Percentiles rank a stretch among this genome's conserved stretches.
phyloP scores from a whole-genome alignment of 75 land plant genomes.

The Larix kaempferi region DNA sequence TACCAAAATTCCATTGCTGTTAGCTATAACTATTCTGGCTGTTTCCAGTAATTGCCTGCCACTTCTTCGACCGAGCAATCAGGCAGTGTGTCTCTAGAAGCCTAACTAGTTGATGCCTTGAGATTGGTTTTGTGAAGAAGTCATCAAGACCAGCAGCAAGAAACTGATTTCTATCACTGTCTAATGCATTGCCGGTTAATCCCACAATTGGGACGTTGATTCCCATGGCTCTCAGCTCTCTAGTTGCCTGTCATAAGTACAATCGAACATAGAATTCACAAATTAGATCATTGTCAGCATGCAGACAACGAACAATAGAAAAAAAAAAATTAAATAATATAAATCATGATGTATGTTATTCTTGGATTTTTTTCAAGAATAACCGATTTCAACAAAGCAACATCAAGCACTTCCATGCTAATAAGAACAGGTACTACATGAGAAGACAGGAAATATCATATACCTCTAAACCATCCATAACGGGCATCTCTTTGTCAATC shows the following conservation, averaged over 20 bases:
- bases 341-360: background rate
- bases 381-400: background rate
- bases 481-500: constrained; percentile 64
- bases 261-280: background rate
- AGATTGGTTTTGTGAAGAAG: constrained; percentile 30
- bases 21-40: background rate
- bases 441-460: background rate
- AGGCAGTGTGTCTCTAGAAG: constrained; percentile 6
- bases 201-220: constrained; percentile 42
- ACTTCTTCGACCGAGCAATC: background rate
- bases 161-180: constrained; percentile 28
- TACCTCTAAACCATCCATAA: constrained; percentile 61
- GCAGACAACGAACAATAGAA: background rate
- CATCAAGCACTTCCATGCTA: background rate
- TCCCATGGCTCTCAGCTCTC: constrained; percentile 32
- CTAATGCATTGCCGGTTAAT: constrained; percentile 36
- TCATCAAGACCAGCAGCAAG: constrained; percentile 39
- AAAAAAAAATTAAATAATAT: background rate
- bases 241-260: constrained; percentile 20
- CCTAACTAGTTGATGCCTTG: constrained; percentile 7
- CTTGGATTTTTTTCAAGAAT: no score
- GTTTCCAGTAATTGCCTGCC: background rate
- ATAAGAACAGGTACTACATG: background rate
- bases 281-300: background rate
- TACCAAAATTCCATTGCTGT: background rate